phyloP scores from a whole-genome alignment of 2,329 filamentous ascomycete species.

The Mycogone perniciosa region DNA sequence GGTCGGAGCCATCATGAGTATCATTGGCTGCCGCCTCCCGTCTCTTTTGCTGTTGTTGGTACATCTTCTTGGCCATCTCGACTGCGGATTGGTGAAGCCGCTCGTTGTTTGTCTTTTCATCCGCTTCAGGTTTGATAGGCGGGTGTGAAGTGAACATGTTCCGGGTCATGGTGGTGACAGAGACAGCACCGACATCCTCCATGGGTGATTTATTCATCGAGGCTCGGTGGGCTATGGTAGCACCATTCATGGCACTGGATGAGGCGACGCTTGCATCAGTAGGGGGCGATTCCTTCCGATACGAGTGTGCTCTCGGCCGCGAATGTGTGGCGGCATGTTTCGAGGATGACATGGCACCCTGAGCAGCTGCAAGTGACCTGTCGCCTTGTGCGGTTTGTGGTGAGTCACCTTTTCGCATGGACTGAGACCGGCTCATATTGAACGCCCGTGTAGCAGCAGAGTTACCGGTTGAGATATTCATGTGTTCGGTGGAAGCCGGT shows the following conservation, averaged over 20 bases:
- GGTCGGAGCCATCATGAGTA: slow-evolving; percentile 26
- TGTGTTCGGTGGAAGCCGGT: slow-evolving; percentile 13
- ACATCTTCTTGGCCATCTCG: slow-evolving; percentile 87
- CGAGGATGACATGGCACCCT: slow-evolving; percentile 61
- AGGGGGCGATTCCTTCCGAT: slow-evolving; percentile 9
- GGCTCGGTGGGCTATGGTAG: slow-evolving; percentile 58
- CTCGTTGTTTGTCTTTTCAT: slow-evolving; percentile 67
- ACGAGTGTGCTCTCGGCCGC: slow-evolving; percentile 35
- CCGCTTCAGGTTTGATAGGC: slow-evolving; percentile 62
- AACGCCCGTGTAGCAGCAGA: slow-evolving; percentile 34
- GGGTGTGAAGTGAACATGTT: slow-evolving; percentile 75
- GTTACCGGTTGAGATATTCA: slow-evolving; percentile 19
- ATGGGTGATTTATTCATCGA: slow-evolving; percentile 40
- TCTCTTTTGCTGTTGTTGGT: slow-evolving; percentile 59
- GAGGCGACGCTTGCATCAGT: slow-evolving; percentile 40
- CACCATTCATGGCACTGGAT: slow-evolving; percentile 67
- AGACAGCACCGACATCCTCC: slow-evolving; percentile 59
- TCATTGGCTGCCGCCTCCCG: slow-evolving; percentile 43
- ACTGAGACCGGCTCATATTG: slow-evolving; percentile 26
- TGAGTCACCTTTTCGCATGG: slow-evolving; percentile 18
- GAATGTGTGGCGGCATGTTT: slow-evolving; percentile 60
- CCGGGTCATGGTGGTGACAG: slow-evolving; percentile 60
- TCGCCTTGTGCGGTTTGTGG: slow-evolving; percentile 42
- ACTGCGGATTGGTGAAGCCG: slow-evolving; percentile 75
- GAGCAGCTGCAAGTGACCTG: slow-evolving; percentile 68